Evolutionary conservation across 2,329 filamentous ascomycete genomes (phyloP).

Genomic region (Calonectria multiphialidica): DNA sequence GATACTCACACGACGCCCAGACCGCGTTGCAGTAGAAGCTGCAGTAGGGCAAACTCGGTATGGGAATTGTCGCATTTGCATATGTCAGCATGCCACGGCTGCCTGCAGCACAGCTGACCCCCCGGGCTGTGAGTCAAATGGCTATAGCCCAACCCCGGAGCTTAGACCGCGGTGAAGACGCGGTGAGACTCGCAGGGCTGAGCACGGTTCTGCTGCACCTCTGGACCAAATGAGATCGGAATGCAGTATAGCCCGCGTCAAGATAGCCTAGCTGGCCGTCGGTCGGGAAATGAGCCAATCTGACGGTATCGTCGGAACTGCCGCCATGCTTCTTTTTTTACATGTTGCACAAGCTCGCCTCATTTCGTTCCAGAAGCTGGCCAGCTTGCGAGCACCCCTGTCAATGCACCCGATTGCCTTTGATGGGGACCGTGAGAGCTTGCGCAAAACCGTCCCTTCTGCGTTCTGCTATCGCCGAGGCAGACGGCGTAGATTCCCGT

Average conservation of each 20-base stretch:
- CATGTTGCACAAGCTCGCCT: neutral
- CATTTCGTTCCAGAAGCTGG: conserved; percentile 16
- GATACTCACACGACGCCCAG: conserved; percentile 10
- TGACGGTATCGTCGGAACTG: conserved; percentile 16
- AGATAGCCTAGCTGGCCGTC: conserved; percentile 17
- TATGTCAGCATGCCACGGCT: conserved; percentile 36
- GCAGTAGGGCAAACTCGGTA: conserved; percentile 15
- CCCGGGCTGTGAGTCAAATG: conserved; percentile 12
- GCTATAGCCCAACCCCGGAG: neutral
- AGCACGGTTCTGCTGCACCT: conserved; percentile 20
- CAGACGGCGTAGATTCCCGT: neutral
- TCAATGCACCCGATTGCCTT: neutral
- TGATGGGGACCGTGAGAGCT: neutral
- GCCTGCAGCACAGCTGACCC: conserved; percentile 37
- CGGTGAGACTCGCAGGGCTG: conserved; percentile 38
- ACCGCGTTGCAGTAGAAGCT: conserved; percentile 18
- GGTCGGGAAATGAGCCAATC: conserved; percentile 29
- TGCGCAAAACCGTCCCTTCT: neutral
- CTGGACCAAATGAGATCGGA: conserved; percentile 18
- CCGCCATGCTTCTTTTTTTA: neutral
- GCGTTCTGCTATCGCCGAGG: neutral
- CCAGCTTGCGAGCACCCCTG: neutral
- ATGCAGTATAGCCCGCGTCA: conserved; percentile 25
- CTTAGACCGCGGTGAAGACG: conserved; percentile 34
- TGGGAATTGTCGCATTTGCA: conserved; percentile 25